Evolutionary conservation across 2,329 filamentous ascomycete genomes (phyloP), one percentile per base, ranked within the genome.

Genomic region (Ceratocystiopsis brevicomis): DNA sequence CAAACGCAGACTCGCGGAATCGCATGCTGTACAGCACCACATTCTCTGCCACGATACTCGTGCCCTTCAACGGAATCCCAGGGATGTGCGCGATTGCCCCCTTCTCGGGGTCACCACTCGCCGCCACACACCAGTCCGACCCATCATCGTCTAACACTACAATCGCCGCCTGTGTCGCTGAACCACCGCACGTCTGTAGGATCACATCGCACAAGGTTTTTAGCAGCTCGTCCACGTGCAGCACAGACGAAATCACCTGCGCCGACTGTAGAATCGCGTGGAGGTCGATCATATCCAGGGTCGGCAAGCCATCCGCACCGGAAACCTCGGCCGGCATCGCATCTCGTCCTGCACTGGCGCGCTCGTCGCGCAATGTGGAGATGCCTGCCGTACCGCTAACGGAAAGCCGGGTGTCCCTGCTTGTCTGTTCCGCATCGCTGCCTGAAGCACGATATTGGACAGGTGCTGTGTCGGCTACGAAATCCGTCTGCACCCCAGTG

Each of bases 181-280:
- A 68, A 32, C 73, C 72, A 36, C 80, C 81, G 42, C 80, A 85
- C 0, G 79, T 84, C 51, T 86, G 78, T 21, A 87, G 59, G 40
- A 87, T 83, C 48, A 87, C 82, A 48, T 84, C 76, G 51, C 80
- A 83, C 75, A 88, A 84, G 37, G 81, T 86, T 53, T 79, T 77
- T 47, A 87, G 68, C 4, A 88, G 67, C 52, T 79, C 72, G 49
- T 87, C 81, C 13, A 87, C 73, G 49, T 81, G 72, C 12, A 88
- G 60, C 41, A 86, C 79, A 15, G 81, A 86, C 5, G 81, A 87
- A 38, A 88, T 77, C 38, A 87, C 72, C 54, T 86, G 82, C 11
- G 79, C 85, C 3, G 78, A 83, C 51, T 82, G 76, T 14, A 88
- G 64, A 46, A 88, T 87, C 19, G 78, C 79, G 37, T 82, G 78